These are phyloP conservation scores for Cystobasidium onofrii DNA, from an alignment of 768 basidiomycete species.

Conservation along the genomic window DNA sequence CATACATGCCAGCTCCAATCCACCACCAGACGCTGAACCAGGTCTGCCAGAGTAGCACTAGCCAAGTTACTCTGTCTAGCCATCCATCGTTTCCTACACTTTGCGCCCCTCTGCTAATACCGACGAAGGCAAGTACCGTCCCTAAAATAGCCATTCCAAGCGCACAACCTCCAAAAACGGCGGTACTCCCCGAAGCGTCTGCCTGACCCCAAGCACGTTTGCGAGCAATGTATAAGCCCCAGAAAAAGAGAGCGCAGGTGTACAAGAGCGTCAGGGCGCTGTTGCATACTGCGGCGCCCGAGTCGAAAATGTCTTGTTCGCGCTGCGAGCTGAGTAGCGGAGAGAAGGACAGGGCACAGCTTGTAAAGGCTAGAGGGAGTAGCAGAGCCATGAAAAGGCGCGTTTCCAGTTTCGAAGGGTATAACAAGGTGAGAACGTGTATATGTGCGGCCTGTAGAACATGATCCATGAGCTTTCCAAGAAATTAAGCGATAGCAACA, in stretches of 20 bases:
- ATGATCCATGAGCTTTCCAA: not conserved
- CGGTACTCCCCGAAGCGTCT: constrained; percentile 81
- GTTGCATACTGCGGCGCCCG: constrained; percentile 87
- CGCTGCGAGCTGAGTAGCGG: constrained; percentile 53
- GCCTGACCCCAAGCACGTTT: constrained; percentile 71
- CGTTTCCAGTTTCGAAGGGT: constrained; percentile 80
- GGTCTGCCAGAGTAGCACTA: constrained; percentile 91
- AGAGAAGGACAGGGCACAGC: constrained; percentile 74
- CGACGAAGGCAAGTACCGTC: constrained; percentile 77
- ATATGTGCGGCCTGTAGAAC: constrained; percentile 77
- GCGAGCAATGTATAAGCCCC: constrained; percentile 86
- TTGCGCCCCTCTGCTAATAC: constrained; percentile 55
- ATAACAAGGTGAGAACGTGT: constrained; percentile 89
- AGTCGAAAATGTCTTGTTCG: constrained; percentile 57
- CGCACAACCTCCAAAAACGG: constrained; percentile 79
- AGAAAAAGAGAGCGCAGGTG: constrained; percentile 75
- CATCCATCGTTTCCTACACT: constrained; percentile 83
- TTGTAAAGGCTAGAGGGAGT: constrained; percentile 71
- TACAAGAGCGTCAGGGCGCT: constrained; percentile 92
- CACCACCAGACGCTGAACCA: constrained; percentile 44
- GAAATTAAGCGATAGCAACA: not conserved
- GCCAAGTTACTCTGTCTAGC: constrained; percentile 62
- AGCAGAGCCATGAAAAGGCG: constrained; percentile 75
- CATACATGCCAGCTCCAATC: constrained; percentile 34
- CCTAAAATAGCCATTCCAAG: constrained; percentile 71